Percentiles rank a stretch among this genome's conserved stretches.
Conservation (phyloP, 306 rosid genomes). For the Macrotyloma uniflorum region DNA sequence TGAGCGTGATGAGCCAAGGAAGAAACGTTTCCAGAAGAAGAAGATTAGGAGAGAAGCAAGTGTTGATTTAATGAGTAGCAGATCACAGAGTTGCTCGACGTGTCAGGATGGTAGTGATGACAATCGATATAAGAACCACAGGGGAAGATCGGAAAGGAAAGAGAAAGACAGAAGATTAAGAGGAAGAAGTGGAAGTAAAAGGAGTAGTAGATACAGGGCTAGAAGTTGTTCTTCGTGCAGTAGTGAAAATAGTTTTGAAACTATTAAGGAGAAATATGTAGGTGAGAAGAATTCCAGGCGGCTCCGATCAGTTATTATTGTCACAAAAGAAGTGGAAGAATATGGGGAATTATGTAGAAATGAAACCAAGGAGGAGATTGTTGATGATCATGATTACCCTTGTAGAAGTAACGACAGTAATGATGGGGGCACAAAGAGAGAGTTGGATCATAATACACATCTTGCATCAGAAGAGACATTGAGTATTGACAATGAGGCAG, state of each 20-base stretch:
- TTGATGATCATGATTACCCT: constrained; percentile 69
- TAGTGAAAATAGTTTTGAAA: constrained; percentile 48
- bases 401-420: constrained; percentile 73
- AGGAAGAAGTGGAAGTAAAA: constrained; percentile 47
- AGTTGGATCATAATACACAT: constrained; percentile 42
- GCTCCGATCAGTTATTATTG: constrained; percentile 68
- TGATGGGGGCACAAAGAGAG: constrained; percentile 58
- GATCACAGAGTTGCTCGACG: constrained; percentile 57
- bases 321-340: constrained; percentile 49
- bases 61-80: constrained; percentile 46
- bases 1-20: constrained; percentile 47
- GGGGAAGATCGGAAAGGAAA: constrained; percentile 55
- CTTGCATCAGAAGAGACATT: constrained; percentile 43
- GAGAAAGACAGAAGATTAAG: constrained; percentile 44
- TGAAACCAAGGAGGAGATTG: constrained; percentile 65
- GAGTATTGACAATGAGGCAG: constrained; percentile 46
- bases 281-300: constrained; percentile 50
- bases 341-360: constrained; percentile 41
- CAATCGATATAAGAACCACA: constrained; percentile 42
- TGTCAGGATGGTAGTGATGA: constrained; percentile 54
- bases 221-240: constrained; percentile 60
- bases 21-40: constrained; percentile 52
- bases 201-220: constrained; percentile 57
- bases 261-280: constrained; percentile 43
- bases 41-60: constrained; percentile 60